phyloP scores from a whole-genome alignment of 306 rosid genomes.

The Fragaria iinumae region DNA sequence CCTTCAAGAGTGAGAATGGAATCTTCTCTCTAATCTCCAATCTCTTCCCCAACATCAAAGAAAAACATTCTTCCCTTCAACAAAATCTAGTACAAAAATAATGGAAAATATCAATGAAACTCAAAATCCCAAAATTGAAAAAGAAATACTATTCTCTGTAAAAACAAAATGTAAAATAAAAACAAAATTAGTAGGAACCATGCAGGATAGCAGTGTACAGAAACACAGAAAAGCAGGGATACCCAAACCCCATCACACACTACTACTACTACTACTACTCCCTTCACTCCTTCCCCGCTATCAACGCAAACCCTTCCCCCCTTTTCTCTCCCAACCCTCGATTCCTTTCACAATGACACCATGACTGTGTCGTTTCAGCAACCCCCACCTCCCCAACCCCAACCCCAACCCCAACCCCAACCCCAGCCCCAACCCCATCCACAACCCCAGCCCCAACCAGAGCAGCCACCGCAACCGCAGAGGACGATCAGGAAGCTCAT shows the following conservation, averaged over 20 bases:
- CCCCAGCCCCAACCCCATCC: conserved; percentile 21
- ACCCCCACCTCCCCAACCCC: conserved; percentile 19
- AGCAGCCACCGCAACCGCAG: conserved; percentile 14
- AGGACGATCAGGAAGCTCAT: conserved; percentile 46
- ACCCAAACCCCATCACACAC: conserved; percentile 7
- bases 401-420: conserved; percentile 15
- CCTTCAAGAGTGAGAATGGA: conserved; percentile 75
- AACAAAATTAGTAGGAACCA: not conserved
- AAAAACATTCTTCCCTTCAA: not conserved
- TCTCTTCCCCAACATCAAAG: not conserved
- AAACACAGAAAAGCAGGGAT: conserved; percentile 15
- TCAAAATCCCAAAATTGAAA: no score
- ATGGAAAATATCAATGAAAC: not conserved
- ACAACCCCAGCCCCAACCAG: no score
- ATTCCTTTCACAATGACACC: conserved; percentile 37
- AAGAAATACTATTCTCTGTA: no score
- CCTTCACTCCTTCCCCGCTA: conserved; percentile 7
- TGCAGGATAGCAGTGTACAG: conserved; percentile 13
- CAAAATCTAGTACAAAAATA: not conserved
- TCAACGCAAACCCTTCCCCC: conserved; percentile 44
- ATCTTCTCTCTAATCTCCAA: conserved; percentile 36
- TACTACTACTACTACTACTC: no score
- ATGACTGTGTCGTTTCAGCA: conserved; percentile 40
- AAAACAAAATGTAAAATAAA: not conserved
- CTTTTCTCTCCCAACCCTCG: not conserved